These are phyloP conservation scores for Tulasnella sp. DNA, from an alignment of 768 basidiomycete genomes.

Conservation along the genomic window DNA sequence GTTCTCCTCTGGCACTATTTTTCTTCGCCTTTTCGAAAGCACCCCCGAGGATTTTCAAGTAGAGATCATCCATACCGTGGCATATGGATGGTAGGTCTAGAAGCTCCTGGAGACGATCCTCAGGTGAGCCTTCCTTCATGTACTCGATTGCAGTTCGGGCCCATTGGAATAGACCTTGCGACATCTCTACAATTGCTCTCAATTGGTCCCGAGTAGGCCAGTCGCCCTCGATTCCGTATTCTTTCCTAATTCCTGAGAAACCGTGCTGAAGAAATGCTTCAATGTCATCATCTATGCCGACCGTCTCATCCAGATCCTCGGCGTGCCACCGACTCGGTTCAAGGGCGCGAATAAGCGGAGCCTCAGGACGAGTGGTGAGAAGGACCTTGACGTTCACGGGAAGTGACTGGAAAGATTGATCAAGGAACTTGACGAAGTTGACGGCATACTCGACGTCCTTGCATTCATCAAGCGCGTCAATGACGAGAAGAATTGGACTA, in stretches of 20 bases:
- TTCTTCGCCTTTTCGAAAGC: background rate
- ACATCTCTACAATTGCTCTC: background rate
- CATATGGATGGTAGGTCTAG: background rate
- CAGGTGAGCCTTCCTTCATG: background rate
- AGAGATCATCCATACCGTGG: background rate
- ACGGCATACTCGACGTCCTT: background rate
- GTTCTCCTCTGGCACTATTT: background rate
- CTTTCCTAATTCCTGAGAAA: background rate
- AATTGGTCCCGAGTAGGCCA: background rate
- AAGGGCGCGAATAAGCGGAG: background rate
- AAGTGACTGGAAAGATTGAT: background rate
- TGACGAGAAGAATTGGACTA: background rate
- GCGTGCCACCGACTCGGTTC: background rate
- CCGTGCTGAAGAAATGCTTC: background rate
- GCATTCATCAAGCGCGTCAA: background rate
- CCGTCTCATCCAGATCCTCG: background rate
- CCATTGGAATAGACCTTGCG: background rate
- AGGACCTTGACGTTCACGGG: background rate
- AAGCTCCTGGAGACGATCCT: background rate
- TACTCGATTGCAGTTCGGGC: background rate
- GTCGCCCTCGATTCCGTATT: background rate
- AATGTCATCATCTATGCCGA: background rate
- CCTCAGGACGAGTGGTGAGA: background rate
- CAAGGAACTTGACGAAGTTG: background rate
- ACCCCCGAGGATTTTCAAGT: background rate